Conservation (phyloP, 306 rosid genomes). For the Trichosanthes truncata region DNA sequence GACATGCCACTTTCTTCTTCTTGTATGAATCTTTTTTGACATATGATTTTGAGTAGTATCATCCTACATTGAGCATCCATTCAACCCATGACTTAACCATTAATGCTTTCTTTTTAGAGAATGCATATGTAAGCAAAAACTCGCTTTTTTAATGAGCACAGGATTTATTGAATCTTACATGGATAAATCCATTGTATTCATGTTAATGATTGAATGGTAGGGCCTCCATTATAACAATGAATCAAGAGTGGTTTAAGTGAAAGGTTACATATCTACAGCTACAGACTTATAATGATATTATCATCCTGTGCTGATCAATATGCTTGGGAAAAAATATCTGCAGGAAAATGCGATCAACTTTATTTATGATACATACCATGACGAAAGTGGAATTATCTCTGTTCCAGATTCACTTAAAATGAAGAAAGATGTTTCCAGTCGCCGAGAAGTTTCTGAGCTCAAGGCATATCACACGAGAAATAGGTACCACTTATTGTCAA, state of each 20-base stretch:
- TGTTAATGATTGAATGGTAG: neutral
- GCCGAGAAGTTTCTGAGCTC: conserved; percentile 38
- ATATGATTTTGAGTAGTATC: neutral
- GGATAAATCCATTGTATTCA: neutral
- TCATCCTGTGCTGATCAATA: conserved; percentile 11
- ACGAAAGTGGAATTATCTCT: conserved; percentile 31
- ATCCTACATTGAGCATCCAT: neutral
- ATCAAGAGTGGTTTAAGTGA: neutral
- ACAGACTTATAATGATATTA: neutral
- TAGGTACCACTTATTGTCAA: conserved; percentile 29
- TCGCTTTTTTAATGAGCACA: neutral
- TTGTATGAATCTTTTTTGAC: neutral
- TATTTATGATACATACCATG: conserved; percentile 43
- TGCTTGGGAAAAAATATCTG: conserved; percentile 13
- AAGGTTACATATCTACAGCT: neutral
- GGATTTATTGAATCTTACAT: neutral
- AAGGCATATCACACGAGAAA: conserved; percentile 58
- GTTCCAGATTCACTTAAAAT: conserved; percentile 58
- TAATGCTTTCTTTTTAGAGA: neutral
- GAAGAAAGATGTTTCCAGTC: conserved; percentile 38
- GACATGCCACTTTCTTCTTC: neutral
- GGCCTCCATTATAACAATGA: neutral
- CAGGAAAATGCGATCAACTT: conserved; percentile 70
- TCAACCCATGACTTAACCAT: neutral
- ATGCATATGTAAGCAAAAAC: neutral